Evolutionary conservation across 1,284 basidiomycete species (phyloP), one percentile per base, ranked within the genome.

Genomic region (Coriolopsis trogii): DNA sequence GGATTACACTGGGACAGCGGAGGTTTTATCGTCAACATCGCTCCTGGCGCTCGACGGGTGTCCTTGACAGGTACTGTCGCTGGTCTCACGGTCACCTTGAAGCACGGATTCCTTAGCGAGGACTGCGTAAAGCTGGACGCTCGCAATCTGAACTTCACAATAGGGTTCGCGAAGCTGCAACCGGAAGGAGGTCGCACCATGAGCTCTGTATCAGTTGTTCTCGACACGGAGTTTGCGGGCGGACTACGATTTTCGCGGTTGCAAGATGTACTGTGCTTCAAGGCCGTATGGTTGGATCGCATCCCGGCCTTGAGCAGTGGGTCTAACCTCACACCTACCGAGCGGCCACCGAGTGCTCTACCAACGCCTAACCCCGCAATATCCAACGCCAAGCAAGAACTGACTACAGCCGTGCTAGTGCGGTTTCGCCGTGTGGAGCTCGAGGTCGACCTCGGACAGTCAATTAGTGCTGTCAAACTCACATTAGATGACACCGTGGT

Each of bases 1-100:
- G 87, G 87, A 2, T 67, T 96, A 26, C 82, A 91, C 43, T 97
- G 94, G 94, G 87, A 95, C 53, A 95, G 89, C 59, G 94, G 94
- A 30, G 93, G 93, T 0, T 94, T 96, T 63, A 73, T 93, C 31
- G 68, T 93, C 30, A 89, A 84, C 56, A 76, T 91, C 15, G 82
- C 86, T 23, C 87, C 91, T 2, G 85, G 86, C 9, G 82, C 81
- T 39, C 79, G 82, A 18, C 81, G 80, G 31, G 78, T 91, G 18
- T 82, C 84, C 5, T 84, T 95, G 59, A 85, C 87, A 0, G 91
- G 90, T 4, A 84, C 82, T 39, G 84, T 95, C 10, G 87, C 85
- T 18, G 92, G 91, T 1, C 76, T 95, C 20, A 88, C 87, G 1
- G 73, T 87, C 26, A 85, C 88, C 8, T 74, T 95, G 30, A 88